These are phyloP conservation scores for Kitagawia praeruptora DNA, from an alignment of 129 eudicot genomes.

Conservation along the genomic window DNA sequence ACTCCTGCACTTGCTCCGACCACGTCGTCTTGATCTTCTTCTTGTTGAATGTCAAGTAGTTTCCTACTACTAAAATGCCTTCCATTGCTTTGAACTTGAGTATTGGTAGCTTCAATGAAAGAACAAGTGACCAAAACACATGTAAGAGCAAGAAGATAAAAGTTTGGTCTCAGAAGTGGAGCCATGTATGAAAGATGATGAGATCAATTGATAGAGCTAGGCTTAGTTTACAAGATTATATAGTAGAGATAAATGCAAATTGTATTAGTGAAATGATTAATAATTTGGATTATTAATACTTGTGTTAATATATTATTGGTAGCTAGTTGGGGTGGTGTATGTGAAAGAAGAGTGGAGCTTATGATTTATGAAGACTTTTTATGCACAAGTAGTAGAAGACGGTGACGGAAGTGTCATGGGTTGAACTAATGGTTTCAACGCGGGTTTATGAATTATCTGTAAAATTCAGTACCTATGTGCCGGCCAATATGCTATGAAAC, in stretches of 20 bases:
- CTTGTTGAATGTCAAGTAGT: not conserved
- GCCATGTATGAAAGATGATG: not conserved
- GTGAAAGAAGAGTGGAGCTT: not conserved
- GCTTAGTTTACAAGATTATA: not conserved
- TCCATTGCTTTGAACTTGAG: not conserved
- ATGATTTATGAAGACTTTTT: not conserved
- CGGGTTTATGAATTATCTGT: not conserved
- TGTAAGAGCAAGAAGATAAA: not conserved
- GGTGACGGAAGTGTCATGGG: not conserved
- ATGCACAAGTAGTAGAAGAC: not conserved
- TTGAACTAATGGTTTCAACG: not conserved
- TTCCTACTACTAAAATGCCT: not conserved
- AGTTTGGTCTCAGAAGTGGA: not conserved
- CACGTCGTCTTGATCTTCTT: not conserved
- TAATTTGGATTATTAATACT: not conserved
- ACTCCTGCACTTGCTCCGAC: too few relatives aligned
- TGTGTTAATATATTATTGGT: not conserved
- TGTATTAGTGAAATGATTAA: not conserved
- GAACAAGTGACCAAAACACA: not conserved
- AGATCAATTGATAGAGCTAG: not conserved
- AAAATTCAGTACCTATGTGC: not conserved
- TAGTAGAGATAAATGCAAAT: not conserved
- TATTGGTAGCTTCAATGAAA: not conserved
- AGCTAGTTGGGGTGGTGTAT: not conserved
- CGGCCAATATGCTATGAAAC: not conserved